Percentiles rank a stretch among this genome's conserved stretches.
phyloP scores from a whole-genome alignment of 371 early-diverging fungal species.

The Mortierella sp. region DNA sequence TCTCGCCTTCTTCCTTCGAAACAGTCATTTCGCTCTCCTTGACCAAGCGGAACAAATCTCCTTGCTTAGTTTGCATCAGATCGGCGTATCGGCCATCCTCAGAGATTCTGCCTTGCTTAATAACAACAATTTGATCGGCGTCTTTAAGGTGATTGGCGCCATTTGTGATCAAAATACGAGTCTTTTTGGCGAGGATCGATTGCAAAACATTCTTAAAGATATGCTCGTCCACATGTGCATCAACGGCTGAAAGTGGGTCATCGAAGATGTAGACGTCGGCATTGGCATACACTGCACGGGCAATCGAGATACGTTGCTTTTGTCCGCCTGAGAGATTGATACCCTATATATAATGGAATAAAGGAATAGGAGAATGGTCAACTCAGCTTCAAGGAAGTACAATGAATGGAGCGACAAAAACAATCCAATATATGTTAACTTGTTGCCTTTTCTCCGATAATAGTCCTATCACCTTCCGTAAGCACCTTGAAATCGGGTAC shows the following conservation, averaged over 20 bases:
- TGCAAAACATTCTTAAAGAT: slow-evolving; percentile 59
- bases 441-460: slow-evolving; percentile 85
- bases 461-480: slow-evolving; percentile 84
- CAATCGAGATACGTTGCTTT: slow-evolving; percentile 63
- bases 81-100: slow-evolving; percentile 61
- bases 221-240: slow-evolving; percentile 66
- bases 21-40: slow-evolving; percentile 16
- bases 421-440: background rate
- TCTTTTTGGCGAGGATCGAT: slow-evolving; percentile 62
- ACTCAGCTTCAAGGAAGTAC: background rate
- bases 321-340: slow-evolving; percentile 66
- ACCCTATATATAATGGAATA: slow-evolving; percentile 50
- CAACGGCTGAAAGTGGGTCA: slow-evolving; percentile 86
- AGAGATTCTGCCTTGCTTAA: slow-evolving; percentile 61
- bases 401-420: background rate
- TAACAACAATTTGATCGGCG: slow-evolving; percentile 59
- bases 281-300: slow-evolving; percentile 64
- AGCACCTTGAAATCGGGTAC: slow-evolving; percentile 84
- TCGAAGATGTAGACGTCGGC: slow-evolving; percentile 73
- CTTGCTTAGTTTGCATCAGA: slow-evolving; percentile 56
- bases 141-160: slow-evolving; percentile 64
- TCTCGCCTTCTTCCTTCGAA: background rate
- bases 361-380: background rate
- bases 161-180: slow-evolving; percentile 74
- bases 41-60: slow-evolving; percentile 32